Percentiles rank a stretch among this genome's conserved stretches.
Evolutionary conservation across 176 grass and related monocot species (phyloP).

Genomic region (Miscanthus lutarioriparius): DNA sequence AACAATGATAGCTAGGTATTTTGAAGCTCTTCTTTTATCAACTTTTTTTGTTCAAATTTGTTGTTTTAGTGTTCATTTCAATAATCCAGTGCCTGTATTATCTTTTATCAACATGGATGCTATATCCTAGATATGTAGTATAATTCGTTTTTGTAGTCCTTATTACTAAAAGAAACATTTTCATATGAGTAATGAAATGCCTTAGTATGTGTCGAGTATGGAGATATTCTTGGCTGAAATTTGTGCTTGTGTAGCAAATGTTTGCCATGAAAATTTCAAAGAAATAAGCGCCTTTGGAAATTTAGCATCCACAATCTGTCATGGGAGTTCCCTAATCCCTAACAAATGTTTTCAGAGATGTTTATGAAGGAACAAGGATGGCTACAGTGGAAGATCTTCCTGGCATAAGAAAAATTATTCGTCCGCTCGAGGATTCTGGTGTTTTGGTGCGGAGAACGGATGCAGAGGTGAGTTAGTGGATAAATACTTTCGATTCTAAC

Average conservation of each 20-base stretch:
- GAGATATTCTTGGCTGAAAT: conserved; percentile 7
- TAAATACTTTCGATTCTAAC: conserved; percentile 13
- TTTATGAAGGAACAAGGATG: conserved; percentile 91
- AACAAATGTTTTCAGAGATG: conserved; percentile 60
- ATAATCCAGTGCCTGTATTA: not conserved
- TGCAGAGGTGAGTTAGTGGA: conserved; percentile 60
- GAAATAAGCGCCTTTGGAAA: not conserved
- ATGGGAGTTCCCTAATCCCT: conserved; percentile 15
- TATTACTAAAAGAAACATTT: not conserved
- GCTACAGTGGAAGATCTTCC: conserved; percentile 74
- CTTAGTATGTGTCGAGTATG: not conserved
- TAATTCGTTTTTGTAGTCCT: not conserved
- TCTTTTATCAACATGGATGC: not conserved
- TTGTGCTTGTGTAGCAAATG: not conserved
- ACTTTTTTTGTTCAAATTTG: not conserved
- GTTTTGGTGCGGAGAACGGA: conserved; percentile 69
- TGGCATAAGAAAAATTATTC: conserved; percentile 86
- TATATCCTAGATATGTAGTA: conserved; percentile 1
- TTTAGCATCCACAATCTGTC: conserved; percentile 25
- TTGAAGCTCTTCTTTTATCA: conserved; percentile 9
- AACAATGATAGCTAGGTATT: conserved; percentile 95
- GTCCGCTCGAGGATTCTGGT: conserved; percentile 79
- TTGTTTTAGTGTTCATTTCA: conserved; percentile 9
- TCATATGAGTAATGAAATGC: not conserved
- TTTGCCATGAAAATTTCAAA: not conserved